Evolutionary conservation across 2,329 filamentous ascomycete species (phyloP), one percentile per base, ranked within the genome.

Genomic region (Beauveria australis): DNA sequence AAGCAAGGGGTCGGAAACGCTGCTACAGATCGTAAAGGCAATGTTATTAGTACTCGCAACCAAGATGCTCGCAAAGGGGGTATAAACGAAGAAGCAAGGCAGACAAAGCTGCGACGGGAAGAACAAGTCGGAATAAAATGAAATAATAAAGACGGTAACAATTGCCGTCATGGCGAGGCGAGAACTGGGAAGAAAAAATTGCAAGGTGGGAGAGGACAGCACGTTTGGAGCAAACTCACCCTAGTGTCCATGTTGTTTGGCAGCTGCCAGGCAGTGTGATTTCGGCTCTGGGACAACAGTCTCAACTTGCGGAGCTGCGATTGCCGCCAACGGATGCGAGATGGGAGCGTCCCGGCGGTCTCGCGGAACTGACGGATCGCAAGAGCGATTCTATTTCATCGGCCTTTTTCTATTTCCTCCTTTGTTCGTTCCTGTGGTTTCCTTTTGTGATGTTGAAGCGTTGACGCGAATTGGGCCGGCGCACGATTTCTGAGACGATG

Each of bases 1-100:
- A 89, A 83, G 72, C 72, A 64, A 74, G 73, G 60, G 73, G 72
- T 67, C 75, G 73, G 61, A 72, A 74, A 61, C 75, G 75, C 75
- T 78, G 60, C 56, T 47, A 54, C 26, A 53, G 19, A 41, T 3
- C 44, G 54, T 26, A 18, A 47, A 59, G 44, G 46, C 55, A 30
- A 53, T 51, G 41, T 43, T 51, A 58, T 61, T 57, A 57, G 53
- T 57, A 58, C n/a, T 61, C 37, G 41, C 16, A 24, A 49, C 37
- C 46, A 33, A 57, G 28, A 44, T 51, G 19, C 56, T 55, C 67
- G 66, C 51, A 53, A 22, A 37, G 46, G 48, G 33, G 49, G 43
- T 3, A 52, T 43, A 57, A 26, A 61, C 8, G 48, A 56, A 48
- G 37, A 49, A 44, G 47, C 40, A 44, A 44, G 57, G 53, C 53